These are phyloP conservation scores for Russula griseocarnosa DNA, from an alignment of 768 basidiomycete species.

Conservation along the genomic window DNA sequence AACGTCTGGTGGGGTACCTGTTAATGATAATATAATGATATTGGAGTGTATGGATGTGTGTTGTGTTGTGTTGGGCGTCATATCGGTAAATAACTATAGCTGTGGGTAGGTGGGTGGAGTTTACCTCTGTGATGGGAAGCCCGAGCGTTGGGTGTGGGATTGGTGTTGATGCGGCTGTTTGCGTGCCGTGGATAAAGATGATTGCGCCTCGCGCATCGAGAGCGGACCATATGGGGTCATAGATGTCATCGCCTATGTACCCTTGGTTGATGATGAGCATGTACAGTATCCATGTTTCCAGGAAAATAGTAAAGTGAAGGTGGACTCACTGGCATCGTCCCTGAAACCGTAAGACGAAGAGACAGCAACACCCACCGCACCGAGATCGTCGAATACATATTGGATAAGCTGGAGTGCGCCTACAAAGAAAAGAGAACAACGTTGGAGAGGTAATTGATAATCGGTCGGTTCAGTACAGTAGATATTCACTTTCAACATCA, in stretches of 20 bases:
- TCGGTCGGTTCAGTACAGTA: not conserved
- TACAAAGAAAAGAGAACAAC: constrained; percentile 30
- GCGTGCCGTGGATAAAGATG: constrained; percentile 71
- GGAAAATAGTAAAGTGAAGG: not conserved
- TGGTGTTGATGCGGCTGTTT: constrained; percentile 60
- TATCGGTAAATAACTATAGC: no score
- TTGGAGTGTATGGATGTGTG: no score
- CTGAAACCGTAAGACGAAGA: constrained; percentile 65
- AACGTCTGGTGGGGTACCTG: constrained; percentile 76
- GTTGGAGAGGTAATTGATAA: no score
- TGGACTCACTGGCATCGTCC: constrained; percentile 46
- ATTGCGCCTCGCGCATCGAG: constrained; percentile 54
- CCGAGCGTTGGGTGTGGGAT: constrained; percentile 62
- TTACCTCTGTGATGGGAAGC: constrained; percentile 63
- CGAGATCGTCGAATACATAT: constrained; percentile 56
- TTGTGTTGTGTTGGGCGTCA: no score
- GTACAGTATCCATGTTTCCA: not conserved
- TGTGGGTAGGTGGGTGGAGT: no score
- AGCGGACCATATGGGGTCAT: constrained; percentile 67
- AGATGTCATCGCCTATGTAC: constrained; percentile 62
- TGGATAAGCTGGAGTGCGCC: constrained; percentile 58
- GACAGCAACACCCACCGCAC: constrained; percentile 61
- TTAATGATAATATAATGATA: no score
- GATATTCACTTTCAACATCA: constrained; percentile 52
- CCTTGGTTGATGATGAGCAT: constrained; percentile 40